Base-by-base conservation (phyloP, 768 basidiomycete genomes). In the Cystobasidium onofrii region DNA sequence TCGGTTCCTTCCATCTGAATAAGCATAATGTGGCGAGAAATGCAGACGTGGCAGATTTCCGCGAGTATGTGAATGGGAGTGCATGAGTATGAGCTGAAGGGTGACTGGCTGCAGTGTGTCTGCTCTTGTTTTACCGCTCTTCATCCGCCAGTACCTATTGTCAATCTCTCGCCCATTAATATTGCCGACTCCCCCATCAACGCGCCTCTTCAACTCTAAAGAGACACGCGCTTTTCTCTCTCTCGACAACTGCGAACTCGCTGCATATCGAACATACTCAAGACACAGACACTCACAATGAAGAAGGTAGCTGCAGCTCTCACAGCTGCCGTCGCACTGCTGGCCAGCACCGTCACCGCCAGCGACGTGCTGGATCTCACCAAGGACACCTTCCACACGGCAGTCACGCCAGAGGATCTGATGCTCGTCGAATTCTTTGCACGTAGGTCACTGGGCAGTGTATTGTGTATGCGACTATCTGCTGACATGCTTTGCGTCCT, bases 401-500 rank as follows among this genome's bases (percentile, higher is more conserved):
- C 75, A n/a, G 74, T 74, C 33, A 63, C 34, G 15, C 62, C 74
- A 18, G 67, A 75, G 15, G 54, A 70, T 9, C 73, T 79, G 7
- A 73, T 76, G 75, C 85, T 98, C 34, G 90, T 97, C 75, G 95
- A 98, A 84, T 98, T 93, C 88, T 95, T 91, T 80, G 90, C 91
- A 31, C 90, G 90, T 76, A 44, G 20, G 31, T 43, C 23, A 12
- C 52, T 4, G 25, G 17, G 25, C 1, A n/a, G n/a, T n/a, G n/a
- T 64, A 65, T 62, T 62, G 44, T 23, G 36, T 23, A 3, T 27
- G 52, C 34, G 2, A 17, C 29, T 52, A 34, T n/a, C 23, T 61
- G 29, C 41, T 64, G 62, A 31, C 31, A 29, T 29, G 7, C 31
- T 61, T 55, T 33, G 25, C 13, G 54, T 18, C 29, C 4, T 46